Base-by-base conservation (phyloP, 2,329 filamentous ascomycete genomes). In the Aspergillus sp. region DNA sequence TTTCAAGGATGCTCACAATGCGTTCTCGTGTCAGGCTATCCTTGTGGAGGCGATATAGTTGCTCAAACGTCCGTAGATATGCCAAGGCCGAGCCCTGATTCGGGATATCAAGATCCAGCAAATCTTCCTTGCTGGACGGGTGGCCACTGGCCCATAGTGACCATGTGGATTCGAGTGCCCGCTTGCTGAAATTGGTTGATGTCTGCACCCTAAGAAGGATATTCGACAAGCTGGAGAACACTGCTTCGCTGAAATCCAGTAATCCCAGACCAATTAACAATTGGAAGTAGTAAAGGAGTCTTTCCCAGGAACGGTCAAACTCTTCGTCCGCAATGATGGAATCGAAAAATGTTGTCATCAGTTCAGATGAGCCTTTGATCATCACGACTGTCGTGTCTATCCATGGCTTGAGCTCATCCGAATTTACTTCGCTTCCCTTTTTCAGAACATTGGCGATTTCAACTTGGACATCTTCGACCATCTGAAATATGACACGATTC, bases 81-180 rank as follows among this genome's bases (percentile, higher is more conserved):
- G 89, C 86, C 29, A 87, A 71, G n/a, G 91, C 78, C 7, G 87
- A 89, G 47, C 83, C 83, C 61, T 95, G 88, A 54, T 93, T 94
- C 51, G 86, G 78, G 2, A 69, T 69, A 0, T 72, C 66, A 43
- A 71, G 60, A 35, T 76, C 70, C 9, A 70, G 59, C 12, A 67
- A 59, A 8, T 66, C 60, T 32, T 69, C 56, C 30, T 68, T 68
- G 1, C 72, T 66, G 3, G 74, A 67, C 0, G 83, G 82, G n/a
- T 85, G 73, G 1, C 79, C 78, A 35, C 78, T 73, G 10, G 79
- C 79, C 86, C 86, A 90, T 4, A 89, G 65, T 29, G 74, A 69
- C 86, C 86, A 89, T 2, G 79, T 80, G 30, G 78, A 68, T 43
- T 81, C 74, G 43, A 86, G 70, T 1, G 81, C 79, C 34, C 64